Percentiles rank a stretch among this genome's conserved stretches.
Conservation (phyloP, 768 basidiomycete genomes). For the Holtermannia corniformis region DNA sequence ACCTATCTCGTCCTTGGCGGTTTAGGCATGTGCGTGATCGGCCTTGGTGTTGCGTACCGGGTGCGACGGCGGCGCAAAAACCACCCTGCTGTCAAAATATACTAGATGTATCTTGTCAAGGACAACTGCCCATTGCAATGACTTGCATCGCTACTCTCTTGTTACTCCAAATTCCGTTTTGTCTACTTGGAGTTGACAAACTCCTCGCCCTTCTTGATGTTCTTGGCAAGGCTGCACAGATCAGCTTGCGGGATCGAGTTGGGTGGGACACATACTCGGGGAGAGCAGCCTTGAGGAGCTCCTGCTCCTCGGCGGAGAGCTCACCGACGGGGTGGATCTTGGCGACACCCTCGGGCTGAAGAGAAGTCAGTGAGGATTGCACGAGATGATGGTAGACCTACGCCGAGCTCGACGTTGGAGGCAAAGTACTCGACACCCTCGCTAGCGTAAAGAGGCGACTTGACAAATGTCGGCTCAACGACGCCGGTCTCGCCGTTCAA, state of each 20-base stretch:
- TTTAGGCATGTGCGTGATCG: too few relatives aligned
- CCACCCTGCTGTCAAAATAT: too few relatives aligned
- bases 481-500: conserved; percentile 80
- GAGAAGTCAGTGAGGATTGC: conserved; percentile 4
- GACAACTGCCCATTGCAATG: too few relatives aligned
- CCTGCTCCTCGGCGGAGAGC: conserved; percentile 60
- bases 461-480: conserved; percentile 72
- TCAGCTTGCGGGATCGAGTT: conserved; percentile 1
- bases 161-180: too few relatives aligned
- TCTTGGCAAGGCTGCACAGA: conserved; percentile 63
- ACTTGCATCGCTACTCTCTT: too few relatives aligned
- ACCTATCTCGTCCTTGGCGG: too few relatives aligned
- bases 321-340: conserved; percentile 74
- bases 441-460: conserved; percentile 55
- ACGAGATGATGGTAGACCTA: conserved; percentile 38
- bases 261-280: conserved; percentile 49
- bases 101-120: too few relatives aligned
- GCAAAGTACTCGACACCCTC: conserved; percentile 84
- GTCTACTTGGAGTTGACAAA: conserved; percentile 31
- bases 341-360: conserved; percentile 66
- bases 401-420: conserved; percentile 76
- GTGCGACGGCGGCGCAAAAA: too few relatives aligned
- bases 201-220: conserved; percentile 80
- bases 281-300: conserved; percentile 68
- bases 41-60: too few relatives aligned